Evolutionary conservation across 768 basidiomycete species (phyloP), one percentile per base, ranked within the genome.

Genomic region (Podaxis sp.): DNA sequence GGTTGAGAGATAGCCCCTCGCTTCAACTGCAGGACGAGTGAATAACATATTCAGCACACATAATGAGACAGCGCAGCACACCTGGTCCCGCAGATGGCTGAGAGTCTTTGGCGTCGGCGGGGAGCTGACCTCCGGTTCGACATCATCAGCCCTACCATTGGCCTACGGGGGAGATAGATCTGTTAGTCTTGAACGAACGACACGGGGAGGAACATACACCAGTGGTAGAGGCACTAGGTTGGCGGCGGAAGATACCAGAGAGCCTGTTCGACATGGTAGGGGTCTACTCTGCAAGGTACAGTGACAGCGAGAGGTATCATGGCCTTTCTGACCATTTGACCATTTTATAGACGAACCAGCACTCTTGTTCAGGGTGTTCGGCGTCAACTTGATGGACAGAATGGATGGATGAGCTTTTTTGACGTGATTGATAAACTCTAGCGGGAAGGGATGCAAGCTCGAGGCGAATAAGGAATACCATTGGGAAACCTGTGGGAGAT

Each of bases 21-120:
- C 67, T 79, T 80, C 57, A 83, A 68, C 82, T 83, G 65, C 23
- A 27, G 51, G 55, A 57, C 32, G 13, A 28, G 50, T 21, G 48
- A 56, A 47, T 14, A n/a, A 13, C 21, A 35, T 4, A 38, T 18
- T 7, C 14, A 37, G 5, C 2, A 27, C 46, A 28, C 47, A 13
- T 4, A 52, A 38, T 27, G 25, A 2, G 14, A 48, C 42, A 21
- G 21, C 11, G 42, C 47, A 52, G 21, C 70, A 11, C 16, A 81
- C 82, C 70, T 77, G 75, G 9, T 79, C 77, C 35, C 75, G 72
- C 57, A 83, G 75, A 46, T 76, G 77, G 32, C 73, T 73, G 60
- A 83, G 67, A 27, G 71, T 66, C 61, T 76, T 76, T 14, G 72
- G 71, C 0, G 42, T 57, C 64, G 37, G 64, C 55, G 16, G 69